These are phyloP conservation scores for Mercurialis annua DNA, from an alignment of 345 rosid species.

Conservation along the genomic window DNA sequence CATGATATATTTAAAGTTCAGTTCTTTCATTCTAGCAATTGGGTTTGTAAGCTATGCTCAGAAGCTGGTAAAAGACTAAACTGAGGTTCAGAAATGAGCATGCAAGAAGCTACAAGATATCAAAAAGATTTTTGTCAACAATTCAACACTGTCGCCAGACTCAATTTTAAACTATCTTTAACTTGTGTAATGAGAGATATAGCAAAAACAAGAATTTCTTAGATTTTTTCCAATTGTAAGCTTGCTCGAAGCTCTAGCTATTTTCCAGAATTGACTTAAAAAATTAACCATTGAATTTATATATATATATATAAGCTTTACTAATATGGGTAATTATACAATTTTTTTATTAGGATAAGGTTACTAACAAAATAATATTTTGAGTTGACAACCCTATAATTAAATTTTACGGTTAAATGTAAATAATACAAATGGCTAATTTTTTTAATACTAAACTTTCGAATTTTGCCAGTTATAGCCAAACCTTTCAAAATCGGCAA, in stretches of 20 bases:
- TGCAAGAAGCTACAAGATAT: conserved; percentile 36
- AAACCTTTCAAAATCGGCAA: no score
- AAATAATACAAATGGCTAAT: no score
- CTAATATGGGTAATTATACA: no score
- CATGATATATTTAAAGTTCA: conserved; percentile 33
- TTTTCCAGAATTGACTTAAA: conserved; percentile 35
- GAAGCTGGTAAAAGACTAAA: conserved; percentile 39
- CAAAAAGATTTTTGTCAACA: conserved; percentile 42
- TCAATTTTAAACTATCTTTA: conserved; percentile 41
- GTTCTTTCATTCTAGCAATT: conserved; percentile 28
- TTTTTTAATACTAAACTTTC: no score
- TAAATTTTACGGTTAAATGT: no score
- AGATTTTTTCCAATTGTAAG: conserved; percentile 14
- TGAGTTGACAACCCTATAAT: no score
- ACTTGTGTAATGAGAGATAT: conserved; percentile 41
- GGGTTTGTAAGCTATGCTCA: conserved; percentile 59
- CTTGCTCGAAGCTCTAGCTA: conserved; percentile 39
- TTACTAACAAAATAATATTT: no score
- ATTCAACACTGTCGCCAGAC: conserved; percentile 36
- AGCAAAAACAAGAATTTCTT: conserved; percentile 33
- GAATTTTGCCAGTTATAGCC: no score
- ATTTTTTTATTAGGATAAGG: no score
- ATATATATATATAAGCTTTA: no score
- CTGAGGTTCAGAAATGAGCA: conserved; percentile 15
- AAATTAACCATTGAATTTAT: not conserved